These are phyloP conservation scores for Grammothele lineata DNA, from an alignment of 768 basidiomycete genomes.

Conservation along the genomic window DNA sequence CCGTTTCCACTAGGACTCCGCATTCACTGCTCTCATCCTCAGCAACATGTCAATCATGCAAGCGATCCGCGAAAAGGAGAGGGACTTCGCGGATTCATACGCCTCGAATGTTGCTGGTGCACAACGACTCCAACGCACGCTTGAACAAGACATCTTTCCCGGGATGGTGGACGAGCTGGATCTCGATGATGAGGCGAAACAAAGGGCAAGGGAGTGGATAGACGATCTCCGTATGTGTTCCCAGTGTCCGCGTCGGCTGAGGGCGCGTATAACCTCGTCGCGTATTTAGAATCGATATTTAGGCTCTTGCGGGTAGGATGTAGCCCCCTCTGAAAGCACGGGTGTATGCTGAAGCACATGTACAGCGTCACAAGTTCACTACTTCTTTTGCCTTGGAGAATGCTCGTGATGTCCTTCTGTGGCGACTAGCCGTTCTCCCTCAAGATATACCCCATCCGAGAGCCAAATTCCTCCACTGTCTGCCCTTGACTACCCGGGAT, in stretches of 20 bases:
- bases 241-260: not conserved
- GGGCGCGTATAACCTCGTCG: not conserved
- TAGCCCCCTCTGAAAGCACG: not conserved
- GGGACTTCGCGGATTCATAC: slow-evolving; percentile 47
- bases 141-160: slow-evolving; percentile 57
- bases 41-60: not conserved
- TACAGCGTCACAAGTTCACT: slow-evolving; percentile 64
- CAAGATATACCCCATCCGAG: slow-evolving; percentile 35
- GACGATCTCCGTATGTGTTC: slow-evolving; percentile 54
- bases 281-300: slow-evolving; percentile 28
- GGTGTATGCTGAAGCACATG: not conserved
- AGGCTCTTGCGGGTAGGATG: slow-evolving; percentile 49
- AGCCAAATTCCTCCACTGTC: slow-evolving; percentile 39
- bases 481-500: slow-evolving; percentile 52
- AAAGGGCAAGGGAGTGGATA: slow-evolving; percentile 60
- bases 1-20: too few relatives aligned
- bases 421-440: slow-evolving; percentile 50
- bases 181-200: slow-evolving; percentile 40
- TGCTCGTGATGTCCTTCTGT: slow-evolving; percentile 48
- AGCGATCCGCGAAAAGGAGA: slow-evolving; percentile 30
- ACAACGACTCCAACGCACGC: slow-evolving; percentile 42
- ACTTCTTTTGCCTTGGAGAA: slow-evolving; percentile 59
- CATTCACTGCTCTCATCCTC: too few relatives aligned
- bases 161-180: slow-evolving; percentile 55
- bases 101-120: slow-evolving; percentile 43